These are phyloP conservation scores for Periconia sp. DNA, from an alignment of 2,329 filamentous ascomycete genomes.

Conservation along the genomic window DNA sequence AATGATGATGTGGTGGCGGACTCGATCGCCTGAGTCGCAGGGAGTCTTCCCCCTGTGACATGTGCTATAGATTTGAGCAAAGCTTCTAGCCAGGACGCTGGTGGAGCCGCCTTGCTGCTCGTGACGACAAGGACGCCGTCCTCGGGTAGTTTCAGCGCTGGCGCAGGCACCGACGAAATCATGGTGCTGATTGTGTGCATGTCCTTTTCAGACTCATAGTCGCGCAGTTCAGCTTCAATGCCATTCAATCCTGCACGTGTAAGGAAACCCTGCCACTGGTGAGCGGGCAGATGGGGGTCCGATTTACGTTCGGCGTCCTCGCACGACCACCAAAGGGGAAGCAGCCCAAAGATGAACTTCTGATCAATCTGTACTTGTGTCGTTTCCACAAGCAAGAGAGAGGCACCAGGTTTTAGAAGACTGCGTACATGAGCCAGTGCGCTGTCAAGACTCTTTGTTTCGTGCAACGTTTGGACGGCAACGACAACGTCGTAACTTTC, in stretches of 20 bases:
- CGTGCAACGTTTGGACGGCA: slow-evolving; percentile 8
- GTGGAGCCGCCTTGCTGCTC: background rate
- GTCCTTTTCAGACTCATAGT: too few species aligned
- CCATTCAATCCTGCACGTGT: background rate
- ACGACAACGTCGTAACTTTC: slow-evolving; percentile 13
- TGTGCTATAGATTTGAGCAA: background rate
- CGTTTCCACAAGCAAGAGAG: background rate
- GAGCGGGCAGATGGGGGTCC: too few species aligned
- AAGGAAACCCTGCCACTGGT: too few species aligned
- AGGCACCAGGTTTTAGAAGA: background rate
- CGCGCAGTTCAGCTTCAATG: background rate
- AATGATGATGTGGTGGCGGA: background rate
- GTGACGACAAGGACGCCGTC: background rate
- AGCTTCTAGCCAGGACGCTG: background rate
- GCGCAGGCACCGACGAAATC: background rate
- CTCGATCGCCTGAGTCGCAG: background rate
- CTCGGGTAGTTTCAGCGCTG: background rate
- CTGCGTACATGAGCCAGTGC: background rate
- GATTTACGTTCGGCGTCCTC: too few species aligned
- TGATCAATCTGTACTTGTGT: too few species aligned
- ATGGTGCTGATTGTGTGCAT: too few species aligned
- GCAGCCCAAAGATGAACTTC: too few species aligned
- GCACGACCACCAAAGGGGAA: too few species aligned
- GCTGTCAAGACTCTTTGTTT: too few species aligned
- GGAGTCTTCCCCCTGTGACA: too few species aligned